These are phyloP conservation scores for Ulvella scutata DNA, from an alignment of 139 green algal genomes.

Conservation along the genomic window DNA sequence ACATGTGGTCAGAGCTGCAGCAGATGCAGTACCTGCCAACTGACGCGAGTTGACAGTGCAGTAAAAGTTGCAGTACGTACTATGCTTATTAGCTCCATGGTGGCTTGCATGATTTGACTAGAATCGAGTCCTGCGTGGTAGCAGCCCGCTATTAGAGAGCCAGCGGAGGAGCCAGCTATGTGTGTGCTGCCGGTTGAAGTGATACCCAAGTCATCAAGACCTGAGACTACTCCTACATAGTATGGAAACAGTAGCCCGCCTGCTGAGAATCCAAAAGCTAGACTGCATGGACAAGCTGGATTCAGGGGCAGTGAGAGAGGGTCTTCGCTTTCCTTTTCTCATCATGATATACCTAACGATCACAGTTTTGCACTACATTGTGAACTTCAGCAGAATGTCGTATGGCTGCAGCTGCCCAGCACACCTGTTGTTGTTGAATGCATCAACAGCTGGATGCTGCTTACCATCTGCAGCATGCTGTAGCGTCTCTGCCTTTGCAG, in stretches of 20 bases:
- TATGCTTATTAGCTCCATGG: slow-evolving; percentile 22
- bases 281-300: too few relatives aligned
- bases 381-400: too few relatives aligned
- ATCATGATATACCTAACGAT: too few relatives aligned
- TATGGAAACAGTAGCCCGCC: slow-evolving; percentile 31
- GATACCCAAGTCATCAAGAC: slow-evolving; percentile 10
- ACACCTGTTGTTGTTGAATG: not conserved
- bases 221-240: slow-evolving; percentile 9
- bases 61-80: slow-evolving; percentile 5
- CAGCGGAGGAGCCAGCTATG: slow-evolving; percentile 51
- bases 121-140: slow-evolving; percentile 31
- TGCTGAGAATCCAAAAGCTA: slow-evolving; percentile 29
- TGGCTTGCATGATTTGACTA: slow-evolving; percentile 10
- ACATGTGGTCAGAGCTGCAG: not conserved
- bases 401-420: too few relatives aligned
- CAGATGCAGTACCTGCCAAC: not conserved
- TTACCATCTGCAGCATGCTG: not conserved
- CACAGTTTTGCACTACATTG: too few relatives aligned
- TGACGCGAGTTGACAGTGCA: slow-evolving; percentile 10
- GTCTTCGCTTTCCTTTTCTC: too few relatives aligned
- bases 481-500: not conserved
- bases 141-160: slow-evolving; percentile 56
- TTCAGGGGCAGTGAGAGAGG: too few relatives aligned
- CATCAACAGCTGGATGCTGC: not conserved
- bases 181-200: slow-evolving; percentile 11